Evolutionary conservation across 2,329 filamentous ascomycete species (phyloP), one percentile per base, ranked within the genome.

Genomic region (Waltergamsia citrina): DNA sequence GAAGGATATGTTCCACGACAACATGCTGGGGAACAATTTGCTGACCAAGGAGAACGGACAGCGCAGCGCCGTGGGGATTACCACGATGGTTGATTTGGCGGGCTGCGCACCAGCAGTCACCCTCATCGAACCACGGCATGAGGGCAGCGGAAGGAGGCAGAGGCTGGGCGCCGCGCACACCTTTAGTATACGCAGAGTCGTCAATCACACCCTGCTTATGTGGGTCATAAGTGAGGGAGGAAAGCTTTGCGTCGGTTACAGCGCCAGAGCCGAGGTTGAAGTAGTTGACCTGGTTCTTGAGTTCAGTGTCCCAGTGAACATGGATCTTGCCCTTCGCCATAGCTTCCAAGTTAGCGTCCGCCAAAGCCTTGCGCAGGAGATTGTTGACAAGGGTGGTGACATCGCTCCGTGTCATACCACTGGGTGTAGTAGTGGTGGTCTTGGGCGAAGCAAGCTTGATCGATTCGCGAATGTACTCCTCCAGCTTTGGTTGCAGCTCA

Each of bases 21-120:
- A 90, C 50, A 44, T 85, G 70, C 43, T 79, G 72, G 0, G 83
- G 81, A 20, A 79, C 65, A 36, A 88, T 67, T 6, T 58, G 52
- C 22, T 68, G 55, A 22, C 69, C 64, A 14, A 80, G 66, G 26
- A 74, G 56, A 14, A 93, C 72, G 7, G 71, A 73, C 12, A 96
- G 61, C 34, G 76, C 72, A 3, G 78, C 74, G 24, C 76, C 74
- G 32, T 69, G 66, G 7, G 66, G 65, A 12, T 52, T 49, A 9
- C 57, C 56, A 12, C 60, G 57, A 11, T 52, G 53, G 32, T 66
- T 59, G 9, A 49, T 42, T 1, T 60, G 58, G 4, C 48, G 50
- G 0, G 63, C 68, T 5, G 81, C 78, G 54, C 90, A 96, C 83
- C 86, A 96, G 56, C 86, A 93, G 41, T 96, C 84, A 15, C 83